These are phyloP conservation scores for Trifolium repens DNA, from an alignment of 306 rosid genomes.

Conservation along the genomic window DNA sequence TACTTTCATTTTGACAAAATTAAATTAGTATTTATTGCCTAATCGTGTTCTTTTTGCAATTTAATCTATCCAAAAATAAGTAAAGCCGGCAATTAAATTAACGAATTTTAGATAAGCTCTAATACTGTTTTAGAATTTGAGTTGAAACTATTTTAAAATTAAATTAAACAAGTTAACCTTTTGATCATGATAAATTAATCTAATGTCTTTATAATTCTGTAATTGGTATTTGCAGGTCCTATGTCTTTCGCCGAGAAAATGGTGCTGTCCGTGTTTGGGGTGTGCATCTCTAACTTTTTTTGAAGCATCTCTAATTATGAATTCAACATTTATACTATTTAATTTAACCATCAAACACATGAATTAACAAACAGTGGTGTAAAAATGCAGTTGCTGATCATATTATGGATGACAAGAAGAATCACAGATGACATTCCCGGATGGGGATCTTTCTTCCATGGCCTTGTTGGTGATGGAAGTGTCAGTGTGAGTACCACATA, in stretches of 20 bases:
- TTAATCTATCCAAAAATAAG: not conserved
- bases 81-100: not conserved
- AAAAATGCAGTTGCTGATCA: constrained; percentile 60
- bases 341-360: not conserved
- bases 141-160: no score
- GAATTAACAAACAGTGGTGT: not conserved
- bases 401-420: constrained; percentile 90
- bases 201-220: not conserved
- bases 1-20: not conserved
- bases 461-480: constrained; percentile 79
- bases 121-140: no score
- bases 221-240: constrained; percentile 61
- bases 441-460: constrained; percentile 78
- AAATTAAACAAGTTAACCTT: no score
- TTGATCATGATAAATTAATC: not conserved
- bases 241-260: constrained; percentile 83
- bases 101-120: no score
- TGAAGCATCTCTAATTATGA: constrained; percentile 9
- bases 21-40: not conserved
- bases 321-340: not conserved
- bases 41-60: not conserved
- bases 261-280: constrained; percentile 69
- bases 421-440: constrained; percentile 85
- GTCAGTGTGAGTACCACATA: constrained; percentile 62
- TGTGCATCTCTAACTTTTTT: constrained; percentile 31